Percentiles rank a stretch among this genome's conserved stretches.
These are phyloP conservation scores for Nitzschia sp. DNA, from an alignment of 108 stramenopile species.

Conservation along the genomic window DNA sequence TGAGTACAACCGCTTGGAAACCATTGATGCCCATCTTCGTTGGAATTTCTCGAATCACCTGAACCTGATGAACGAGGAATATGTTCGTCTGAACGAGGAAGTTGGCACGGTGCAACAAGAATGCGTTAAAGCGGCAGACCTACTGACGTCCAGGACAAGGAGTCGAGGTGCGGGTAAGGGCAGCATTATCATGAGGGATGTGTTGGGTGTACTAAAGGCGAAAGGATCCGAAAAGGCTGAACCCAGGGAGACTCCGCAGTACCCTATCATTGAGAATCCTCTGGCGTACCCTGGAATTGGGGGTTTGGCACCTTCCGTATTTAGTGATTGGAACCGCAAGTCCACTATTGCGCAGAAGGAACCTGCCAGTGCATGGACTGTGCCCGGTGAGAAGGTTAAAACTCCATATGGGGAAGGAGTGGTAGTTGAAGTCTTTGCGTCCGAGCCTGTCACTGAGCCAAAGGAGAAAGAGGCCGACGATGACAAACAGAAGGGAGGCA, in stretches of 20 bases:
- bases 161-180: slow-evolving; percentile 49
- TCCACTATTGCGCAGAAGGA: slow-evolving; percentile 21
- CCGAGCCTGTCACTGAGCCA: slow-evolving; percentile 30
- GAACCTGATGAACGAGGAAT: slow-evolving; percentile 53
- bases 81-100: slow-evolving; percentile 48
- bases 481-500: background rate
- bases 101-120: slow-evolving; percentile 39
- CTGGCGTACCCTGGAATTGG: slow-evolving; percentile 45
- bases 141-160: slow-evolving; percentile 49
- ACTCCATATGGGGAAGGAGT: slow-evolving; percentile 71
- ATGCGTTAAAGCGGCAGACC: slow-evolving; percentile 66
- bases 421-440: slow-evolving; percentile 46
- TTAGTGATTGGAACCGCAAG: slow-evolving; percentile 39
- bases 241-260: background rate
- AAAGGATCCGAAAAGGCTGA: slow-evolving; percentile 40
- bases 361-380: slow-evolving; percentile 69
- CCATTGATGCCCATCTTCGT: slow-evolving; percentile 56
- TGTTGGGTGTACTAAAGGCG: slow-evolving; percentile 50
- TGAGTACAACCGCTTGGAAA: slow-evolving; percentile 62
- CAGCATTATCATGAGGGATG: slow-evolving; percentile 67
- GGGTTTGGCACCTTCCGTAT: slow-evolving; percentile 41
- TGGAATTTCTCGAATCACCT: slow-evolving; percentile 66
- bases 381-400: slow-evolving; percentile 71
- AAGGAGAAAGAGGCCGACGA: slow-evolving; percentile 17
- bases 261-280: slow-evolving; percentile 1